phyloP scores from a whole-genome alignment of 495 filamentous ascomycete species.

The Pseudevernia furfuracea region DNA sequence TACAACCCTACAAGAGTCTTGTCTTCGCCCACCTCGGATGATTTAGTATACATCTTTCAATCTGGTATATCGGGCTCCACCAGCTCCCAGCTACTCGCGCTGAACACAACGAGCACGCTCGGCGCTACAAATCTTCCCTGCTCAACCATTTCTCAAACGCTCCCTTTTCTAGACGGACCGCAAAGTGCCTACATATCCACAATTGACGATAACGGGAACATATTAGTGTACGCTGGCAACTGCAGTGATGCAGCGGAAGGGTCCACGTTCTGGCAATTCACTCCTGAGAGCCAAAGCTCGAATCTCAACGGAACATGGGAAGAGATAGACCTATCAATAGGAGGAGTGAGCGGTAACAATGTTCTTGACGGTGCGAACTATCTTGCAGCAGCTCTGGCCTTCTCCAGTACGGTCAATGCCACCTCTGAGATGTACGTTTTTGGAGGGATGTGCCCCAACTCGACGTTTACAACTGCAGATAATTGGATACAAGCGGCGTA shows the following conservation, averaged over 20 bases:
- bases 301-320: constrained; percentile 53
- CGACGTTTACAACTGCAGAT: constrained; percentile 34
- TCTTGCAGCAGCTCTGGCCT: constrained; percentile 59
- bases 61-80: constrained; percentile 36
- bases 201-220: constrained; percentile 55
- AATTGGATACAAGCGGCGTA: constrained; percentile 56
- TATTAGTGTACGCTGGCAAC: constrained; percentile 62
- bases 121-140: constrained; percentile 44
- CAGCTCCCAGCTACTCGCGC: constrained; percentile 47
- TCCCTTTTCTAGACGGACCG: constrained; percentile 54
- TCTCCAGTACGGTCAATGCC: constrained; percentile 51
- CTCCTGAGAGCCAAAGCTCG: constrained; percentile 32
- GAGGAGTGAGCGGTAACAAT: constrained; percentile 29
- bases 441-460: constrained; percentile 78
- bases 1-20: constrained; percentile 70
- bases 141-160: constrained; percentile 48
- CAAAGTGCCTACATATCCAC: constrained; percentile 51
- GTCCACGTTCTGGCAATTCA: constrained; percentile 51
- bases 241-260: constrained; percentile 45
- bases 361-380: constrained; percentile 51
- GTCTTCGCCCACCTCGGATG: constrained; percentile 42
- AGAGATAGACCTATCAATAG: constrained; percentile 27
- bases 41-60: constrained; percentile 54
- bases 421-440: constrained; percentile 59
- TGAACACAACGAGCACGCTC: constrained; percentile 56